These are phyloP conservation scores for Apostasia ramifera DNA, from an alignment of 106 monocot genomes.

Conservation along the genomic window DNA sequence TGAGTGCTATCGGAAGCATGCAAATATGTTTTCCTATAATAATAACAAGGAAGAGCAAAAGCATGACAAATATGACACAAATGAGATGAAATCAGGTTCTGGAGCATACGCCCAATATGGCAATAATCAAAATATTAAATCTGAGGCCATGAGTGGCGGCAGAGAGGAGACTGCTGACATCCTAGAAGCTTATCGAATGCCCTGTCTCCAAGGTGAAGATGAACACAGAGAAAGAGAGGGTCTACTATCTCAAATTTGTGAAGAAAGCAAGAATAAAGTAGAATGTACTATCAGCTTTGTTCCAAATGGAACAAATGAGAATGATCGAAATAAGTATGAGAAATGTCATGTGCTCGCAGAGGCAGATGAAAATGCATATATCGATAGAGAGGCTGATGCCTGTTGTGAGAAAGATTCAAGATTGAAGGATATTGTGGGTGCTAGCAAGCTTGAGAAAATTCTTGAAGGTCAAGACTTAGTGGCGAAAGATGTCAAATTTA, in stretches of 20 bases:
- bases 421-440: not conserved
- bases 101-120: not conserved
- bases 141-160: not conserved
- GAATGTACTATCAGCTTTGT: not conserved
- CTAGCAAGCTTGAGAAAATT: not conserved
- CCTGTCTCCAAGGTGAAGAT: slow-evolving; percentile 1
- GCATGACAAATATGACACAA: slow-evolving; percentile 10
- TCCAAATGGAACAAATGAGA: not conserved
- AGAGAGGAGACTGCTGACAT: slow-evolving; percentile 14
- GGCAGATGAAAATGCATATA: not conserved
- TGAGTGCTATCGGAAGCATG: slow-evolving; percentile 1
- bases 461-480: not conserved
- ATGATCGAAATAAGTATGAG: slow-evolving; percentile 5
- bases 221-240: not conserved
- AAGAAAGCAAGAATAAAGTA: not conserved
- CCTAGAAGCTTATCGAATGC: slow-evolving; percentile 3
- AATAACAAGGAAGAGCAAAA: slow-evolving; percentile 11
- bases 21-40: slow-evolving; percentile 6
- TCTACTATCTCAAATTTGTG: not conserved
- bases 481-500: not conserved
- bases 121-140: slow-evolving; percentile 11
- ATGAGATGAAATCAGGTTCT: not conserved
- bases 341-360: not conserved
- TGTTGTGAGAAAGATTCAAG: not conserved
- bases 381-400: not conserved